Evolutionary conservation across 1,139 yeast species (phyloP).

Genomic region (Yamadazyma trypodendri): DNA sequence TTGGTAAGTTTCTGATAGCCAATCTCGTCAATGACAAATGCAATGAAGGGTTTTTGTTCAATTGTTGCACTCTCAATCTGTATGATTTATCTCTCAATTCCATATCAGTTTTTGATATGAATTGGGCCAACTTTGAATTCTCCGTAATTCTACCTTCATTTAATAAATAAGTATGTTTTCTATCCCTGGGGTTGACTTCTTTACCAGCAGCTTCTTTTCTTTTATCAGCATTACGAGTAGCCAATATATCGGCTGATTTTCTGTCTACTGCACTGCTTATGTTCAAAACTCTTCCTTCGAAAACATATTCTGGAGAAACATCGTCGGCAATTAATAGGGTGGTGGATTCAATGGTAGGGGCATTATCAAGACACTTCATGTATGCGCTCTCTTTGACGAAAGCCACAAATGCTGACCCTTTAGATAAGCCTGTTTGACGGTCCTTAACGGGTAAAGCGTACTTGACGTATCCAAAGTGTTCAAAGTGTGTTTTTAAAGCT

Average conservation of each 20-base stretch:
- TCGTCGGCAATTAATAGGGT: slow-evolving; percentile 90
- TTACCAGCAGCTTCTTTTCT: slow-evolving; percentile 79
- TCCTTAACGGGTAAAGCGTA: slow-evolving; percentile 95
- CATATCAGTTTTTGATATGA: slow-evolving; percentile 69
- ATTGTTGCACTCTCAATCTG: slow-evolving; percentile 82
- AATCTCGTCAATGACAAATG: slow-evolving; percentile 91
- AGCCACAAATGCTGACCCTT: slow-evolving; percentile 95
- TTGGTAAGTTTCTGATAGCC: slow-evolving; percentile 90
- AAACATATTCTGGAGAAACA: slow-evolving; percentile 83
- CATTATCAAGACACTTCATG: slow-evolving; percentile 66
- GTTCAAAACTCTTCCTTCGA: slow-evolving; percentile 87
- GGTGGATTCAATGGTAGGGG: slow-evolving; percentile 75
- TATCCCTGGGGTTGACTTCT: slow-evolving; percentile 76
- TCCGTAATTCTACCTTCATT: slow-evolving; percentile 92
- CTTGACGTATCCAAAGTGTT: slow-evolving; percentile 80
- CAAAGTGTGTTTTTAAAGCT: slow-evolving; percentile 71
- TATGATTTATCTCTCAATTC: slow-evolving; percentile 88
- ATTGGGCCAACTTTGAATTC: slow-evolving; percentile 74
- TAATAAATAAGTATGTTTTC: slow-evolving; percentile 76
- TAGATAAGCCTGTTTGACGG: slow-evolving; percentile 79
- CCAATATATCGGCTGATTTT: slow-evolving; percentile 73
- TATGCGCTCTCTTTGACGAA: slow-evolving; percentile 64
- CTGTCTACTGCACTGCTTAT: slow-evolving; percentile 85
- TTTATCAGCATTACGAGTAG: slow-evolving; percentile 70
- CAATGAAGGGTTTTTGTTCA: slow-evolving; percentile 84